Base-by-base conservation (phyloP, 1,284 basidiomycete genomes). In the Microbotryum violaceum region DNA sequence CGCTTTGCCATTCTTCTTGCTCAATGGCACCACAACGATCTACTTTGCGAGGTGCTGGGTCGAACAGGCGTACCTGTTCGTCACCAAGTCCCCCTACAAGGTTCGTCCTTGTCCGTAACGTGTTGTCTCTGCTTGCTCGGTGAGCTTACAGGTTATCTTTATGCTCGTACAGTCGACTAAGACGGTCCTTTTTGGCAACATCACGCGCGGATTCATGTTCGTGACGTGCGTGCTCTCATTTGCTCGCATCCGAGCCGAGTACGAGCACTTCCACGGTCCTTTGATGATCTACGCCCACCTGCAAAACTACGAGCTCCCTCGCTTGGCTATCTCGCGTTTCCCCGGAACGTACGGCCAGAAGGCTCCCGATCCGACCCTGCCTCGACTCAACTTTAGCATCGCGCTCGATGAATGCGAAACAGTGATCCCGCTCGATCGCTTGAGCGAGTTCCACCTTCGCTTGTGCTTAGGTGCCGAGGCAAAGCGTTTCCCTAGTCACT, bases 391-490 rank as follows among this genome's bases (percentile, higher is more conserved):
- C 48, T 70, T 70, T 42, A 47, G 57, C 25, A 54, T 37, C 20
- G 63, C 63, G 44, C 65, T 70, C 59, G 54, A 58, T 44, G 27
- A 78, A 52, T 80, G 82, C 55, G 80, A 82, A 9, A 82, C 86
- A 49, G 81, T 81, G 61, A 81, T 90, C 66, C 87, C 93, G 73
- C 79, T 89, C 46, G 76, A 83, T 1, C 83, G 83, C 1, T 78
- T 96, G 68, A 79, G 80, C 59, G 78, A 82, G n/a, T 83, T 92
- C 68, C 82, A 84, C 60, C 75, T 94, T 60, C 84, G 80, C n/a
- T 74, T 98, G 2, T 99, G 96, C 77, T 82, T 89, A 59, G 91
- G 87, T 42, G 90, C 93, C 73, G 94, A 98, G 76, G 98, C 96
- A 96, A 81, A 97, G 74, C 82, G 94, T 18, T 99, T 93, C 80